Base-by-base conservation (phyloP, 768 basidiomycete species). In the Strobilomyces confusus region DNA sequence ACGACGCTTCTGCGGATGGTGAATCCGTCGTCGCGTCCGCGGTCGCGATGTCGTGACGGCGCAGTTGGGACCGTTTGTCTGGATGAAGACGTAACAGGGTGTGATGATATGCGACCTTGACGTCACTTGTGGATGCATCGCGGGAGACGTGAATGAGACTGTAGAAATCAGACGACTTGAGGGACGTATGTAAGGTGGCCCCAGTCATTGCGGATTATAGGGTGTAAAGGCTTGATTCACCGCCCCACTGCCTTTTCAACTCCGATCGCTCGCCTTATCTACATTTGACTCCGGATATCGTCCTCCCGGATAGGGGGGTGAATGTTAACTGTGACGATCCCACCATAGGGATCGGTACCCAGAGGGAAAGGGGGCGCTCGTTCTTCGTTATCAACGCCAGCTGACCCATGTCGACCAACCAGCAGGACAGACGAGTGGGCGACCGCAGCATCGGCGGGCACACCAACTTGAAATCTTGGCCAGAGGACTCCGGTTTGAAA, bases 371-470 rank as follows among this genome's bases (percentile, higher is more conserved):
- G n/a, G n/a, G n/a, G n/a, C n/a, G n/a, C n/a, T n/a, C n/a, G n/a
- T 29, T 6, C 29, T 8, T 29, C 29, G 29, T 3, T 29, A 9
- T 29, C 5, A 9, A 29, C 29, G 29, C 29, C 7, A 26, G 9
- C 29, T 29, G 29, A 29, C 29, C 29, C 34, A 58, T 60, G 54
- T 32, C 29, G 52, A 49, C 66, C 14, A 60, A 56, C 41, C 67
- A 70, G 56, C 72, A 72, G 34, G 88, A 89, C 60, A 84, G 81
- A 51, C 84, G 87, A 47, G 73, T 82, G 46, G 74, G 76, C 59
- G 73, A 76, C 59, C 89, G 91, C 44, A 87, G 91, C 44, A 87
- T 92, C 43, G 83, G 82, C 67, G 84, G 83, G 71, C 98, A 99
- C 75, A 87, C 87, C 61, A n/a, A n/a, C n/a, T n/a, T n/a, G n/a